Percentiles rank a stretch among this genome's conserved stretches.
Conservation (phyloP, 495 filamentous ascomycete species). For the Pseudevernia furfuracea region DNA sequence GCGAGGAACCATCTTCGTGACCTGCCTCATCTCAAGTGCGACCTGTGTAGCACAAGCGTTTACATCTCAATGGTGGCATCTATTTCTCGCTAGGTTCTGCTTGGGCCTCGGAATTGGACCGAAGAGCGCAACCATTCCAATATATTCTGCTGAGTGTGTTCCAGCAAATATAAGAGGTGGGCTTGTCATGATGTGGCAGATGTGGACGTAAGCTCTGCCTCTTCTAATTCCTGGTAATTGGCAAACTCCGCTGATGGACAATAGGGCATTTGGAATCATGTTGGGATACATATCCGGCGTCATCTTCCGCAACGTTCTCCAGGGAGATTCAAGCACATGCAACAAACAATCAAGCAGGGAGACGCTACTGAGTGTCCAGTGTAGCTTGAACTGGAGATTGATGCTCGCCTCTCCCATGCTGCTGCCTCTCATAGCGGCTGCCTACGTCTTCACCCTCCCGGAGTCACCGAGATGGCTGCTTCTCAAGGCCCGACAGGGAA, state of each 20-base stretch:
- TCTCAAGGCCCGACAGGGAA: slow-evolving; percentile 30
- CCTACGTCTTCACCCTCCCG: slow-evolving; percentile 53
- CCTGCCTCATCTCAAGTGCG: slow-evolving; percentile 36
- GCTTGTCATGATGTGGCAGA: slow-evolving; percentile 57
- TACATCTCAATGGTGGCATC: slow-evolving; percentile 20
- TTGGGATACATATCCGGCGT: slow-evolving; percentile 66
- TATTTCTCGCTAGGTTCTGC: slow-evolving; percentile 46
- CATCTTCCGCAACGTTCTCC: slow-evolving; percentile 50
- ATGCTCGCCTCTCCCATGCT: slow-evolving; percentile 22
- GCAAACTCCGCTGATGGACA: neutral
- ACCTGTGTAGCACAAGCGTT: slow-evolving; percentile 21
- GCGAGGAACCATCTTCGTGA: slow-evolving; percentile 52
- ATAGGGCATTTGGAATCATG: slow-evolving; percentile 66
- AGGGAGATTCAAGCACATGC: slow-evolving; percentile 38
- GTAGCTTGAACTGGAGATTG: slow-evolving; percentile 22
- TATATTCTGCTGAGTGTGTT: slow-evolving; percentile 52
- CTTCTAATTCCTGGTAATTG: neutral
- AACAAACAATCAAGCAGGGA: slow-evolving; percentile 11
- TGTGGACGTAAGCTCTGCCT: slow-evolving; percentile 29
- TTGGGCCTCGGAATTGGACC: slow-evolving; percentile 55
- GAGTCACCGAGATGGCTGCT: slow-evolving; percentile 65
- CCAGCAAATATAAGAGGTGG: slow-evolving; percentile 44
- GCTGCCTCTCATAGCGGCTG: slow-evolving; percentile 33
- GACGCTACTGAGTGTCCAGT: slow-evolving; percentile 4
- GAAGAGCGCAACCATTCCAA: slow-evolving; percentile 51